A percentile compares a stretch with the other conserved stretches of the same genome.
These are phyloP conservation scores for Candida smagusa DNA, from an alignment of 1,139 yeast genomes.

Conservation along the genomic window DNA sequence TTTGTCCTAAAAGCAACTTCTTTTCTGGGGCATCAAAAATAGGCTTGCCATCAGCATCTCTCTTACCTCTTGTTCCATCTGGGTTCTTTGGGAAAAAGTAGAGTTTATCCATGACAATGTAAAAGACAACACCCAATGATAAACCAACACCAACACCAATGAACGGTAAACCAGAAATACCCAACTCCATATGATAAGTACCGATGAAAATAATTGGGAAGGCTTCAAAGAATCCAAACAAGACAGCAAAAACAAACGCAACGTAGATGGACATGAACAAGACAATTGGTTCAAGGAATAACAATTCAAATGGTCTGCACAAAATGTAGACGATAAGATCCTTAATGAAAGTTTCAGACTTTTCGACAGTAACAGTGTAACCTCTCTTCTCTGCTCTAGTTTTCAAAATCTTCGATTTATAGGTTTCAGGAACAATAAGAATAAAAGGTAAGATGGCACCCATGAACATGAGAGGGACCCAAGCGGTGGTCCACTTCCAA, in stretches of 20 bases:
- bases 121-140: conserved; percentile 48
- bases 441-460: conserved; percentile 64
- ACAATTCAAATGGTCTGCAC: conserved; percentile 62
- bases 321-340: conserved; percentile 43
- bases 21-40: conserved; percentile 39
- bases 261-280: conserved; percentile 62
- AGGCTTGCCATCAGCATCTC: conserved; percentile 54
- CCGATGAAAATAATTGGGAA: conserved; percentile 70
- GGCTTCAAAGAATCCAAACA: conserved; percentile 77
- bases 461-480: conserved; percentile 72
- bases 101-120: conserved; percentile 45
- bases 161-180: conserved; percentile 66
- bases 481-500: conserved; percentile 73
- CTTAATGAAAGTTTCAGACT: conserved; percentile 18
- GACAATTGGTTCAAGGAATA: conserved; percentile 67
- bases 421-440: conserved; percentile 64
- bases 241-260: conserved; percentile 70
- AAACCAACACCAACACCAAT: conserved; percentile 69
- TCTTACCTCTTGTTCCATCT: conserved; percentile 59
- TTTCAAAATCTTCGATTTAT: conserved; percentile 56
- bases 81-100: conserved; percentile 54
- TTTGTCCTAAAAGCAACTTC: conserved; percentile 43
- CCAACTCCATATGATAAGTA: conserved; percentile 53
- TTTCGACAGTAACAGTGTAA: conserved; percentile 34
- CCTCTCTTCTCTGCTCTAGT: conserved; percentile 60